Base-by-base conservation (phyloP, 805 yeast species). In the Isabelozyma gotoi region DNA sequence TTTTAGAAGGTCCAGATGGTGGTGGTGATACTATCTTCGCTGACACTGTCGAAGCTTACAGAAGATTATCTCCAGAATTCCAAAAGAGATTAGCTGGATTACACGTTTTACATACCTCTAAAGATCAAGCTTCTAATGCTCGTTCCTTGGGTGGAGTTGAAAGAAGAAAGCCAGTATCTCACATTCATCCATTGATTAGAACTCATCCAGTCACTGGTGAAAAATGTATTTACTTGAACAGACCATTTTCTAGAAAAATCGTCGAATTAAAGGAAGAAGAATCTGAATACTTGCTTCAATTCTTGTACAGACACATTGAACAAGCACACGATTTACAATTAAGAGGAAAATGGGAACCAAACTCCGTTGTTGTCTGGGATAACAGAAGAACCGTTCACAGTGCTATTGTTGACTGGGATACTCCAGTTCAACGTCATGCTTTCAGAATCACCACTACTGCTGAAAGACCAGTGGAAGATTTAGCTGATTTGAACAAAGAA, bases 1-100 rank as follows among this genome's bases (percentile, higher is more conserved):
- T 60, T 5, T 47, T 59, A 19, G 63, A 60, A 19, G 64, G 64
- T 4, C 65, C 65, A 12, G 61, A 57, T 7, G 46, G 61, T 4
- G 65, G 65, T 19, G 65, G 65, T 18, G 65, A 60, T 43, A 60
- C 65, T 36, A 56, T 60, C 33, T 60, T 60, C 20, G 64, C 64
- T 17, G 65, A 60, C 50, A 56, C 63, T 7, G 53, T 47, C 16
- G 64, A 60, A 39, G 65, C 64, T 7, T 58, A 59, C 57, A 54
- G 52, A 41, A 43, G 65, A 36, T 50, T 59, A 33, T 60, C 64
- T 12, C 64, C 63, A 15, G 61, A 50, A 20, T 58, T 59, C 48
- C 62, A 56, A 38, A 49, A 56, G 43, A 43, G 62, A 32, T 45
- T 60, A 41, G 55, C 49, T 2, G 63, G 62, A 3, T 51, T 60